Percentiles rank a stretch among this genome's conserved stretches.
Evolutionary conservation across 2,329 filamentous ascomycete genomes (phyloP).

Genomic region (Drechmeria coniospora): DNA sequence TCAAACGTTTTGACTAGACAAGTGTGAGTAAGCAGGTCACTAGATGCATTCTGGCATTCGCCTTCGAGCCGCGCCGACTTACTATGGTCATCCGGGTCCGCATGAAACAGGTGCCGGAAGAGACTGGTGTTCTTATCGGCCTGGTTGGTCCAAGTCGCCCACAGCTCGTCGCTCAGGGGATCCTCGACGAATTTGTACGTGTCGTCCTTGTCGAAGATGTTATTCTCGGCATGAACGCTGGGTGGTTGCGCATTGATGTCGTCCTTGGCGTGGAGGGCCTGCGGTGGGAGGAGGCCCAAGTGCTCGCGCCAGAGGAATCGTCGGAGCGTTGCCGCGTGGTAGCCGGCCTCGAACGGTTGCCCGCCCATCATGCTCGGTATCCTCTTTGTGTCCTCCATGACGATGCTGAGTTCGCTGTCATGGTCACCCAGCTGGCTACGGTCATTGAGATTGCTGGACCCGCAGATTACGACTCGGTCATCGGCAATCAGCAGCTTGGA

Average conservation of each 20-base stretch:
- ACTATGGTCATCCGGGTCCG: conserved; percentile 78
- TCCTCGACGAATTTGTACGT: conserved; percentile 53
- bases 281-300: conserved; percentile 62
- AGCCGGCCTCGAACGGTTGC: conserved; percentile 58
- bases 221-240: conserved; percentile 47
- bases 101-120: conserved; percentile 70
- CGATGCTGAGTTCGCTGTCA: conserved; percentile 79
- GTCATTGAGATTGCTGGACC: conserved; percentile 84
- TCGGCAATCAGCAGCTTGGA: conserved; percentile 82
- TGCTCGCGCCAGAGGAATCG: conserved; percentile 84
- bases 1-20: conserved; percentile 64
- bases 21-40: conserved; percentile 5
- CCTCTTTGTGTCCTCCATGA: conserved; percentile 68
- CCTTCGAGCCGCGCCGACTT: conserved; percentile 11
- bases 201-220: conserved; percentile 44
- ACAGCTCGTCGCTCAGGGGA: conserved; percentile 51
- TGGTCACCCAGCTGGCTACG: conserved; percentile 75
- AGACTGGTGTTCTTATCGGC: conserved; percentile 58
- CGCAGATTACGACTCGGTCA: conserved; percentile 71
- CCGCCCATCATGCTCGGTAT: conserved; percentile 67
- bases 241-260: conserved; percentile 66
- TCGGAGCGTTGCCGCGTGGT: conserved; percentile 66
- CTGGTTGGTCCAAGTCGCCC: conserved; percentile 51
- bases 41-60: neutral
- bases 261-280: conserved; percentile 49